Conservation (phyloP, 2,329 filamentous ascomycete species). For the Aspergillus caelatus region DNA sequence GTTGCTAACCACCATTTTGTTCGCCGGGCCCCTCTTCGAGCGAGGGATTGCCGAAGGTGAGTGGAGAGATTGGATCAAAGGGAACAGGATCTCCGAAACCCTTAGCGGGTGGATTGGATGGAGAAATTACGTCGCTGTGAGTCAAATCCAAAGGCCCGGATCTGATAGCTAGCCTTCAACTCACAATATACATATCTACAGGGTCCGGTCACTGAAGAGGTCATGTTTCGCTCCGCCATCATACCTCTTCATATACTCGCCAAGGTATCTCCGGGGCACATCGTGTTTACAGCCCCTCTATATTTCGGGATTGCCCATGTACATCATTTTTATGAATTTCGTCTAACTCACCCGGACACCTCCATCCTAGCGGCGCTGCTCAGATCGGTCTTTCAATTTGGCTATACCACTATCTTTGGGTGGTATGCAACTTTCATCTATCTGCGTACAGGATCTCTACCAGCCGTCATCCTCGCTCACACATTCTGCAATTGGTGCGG, state of each 20-base stretch:
- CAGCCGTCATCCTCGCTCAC: conserved; percentile 75
- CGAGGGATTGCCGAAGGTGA: conserved; percentile 70
- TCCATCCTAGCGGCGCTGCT: conserved; percentile 65
- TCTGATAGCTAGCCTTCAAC: conserved; percentile 15
- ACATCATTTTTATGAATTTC: conserved; percentile 95
- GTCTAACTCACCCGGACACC: conserved; percentile 74
- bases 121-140: conserved; percentile 83
- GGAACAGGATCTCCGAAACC: conserved; percentile 60
- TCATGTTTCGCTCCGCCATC: conserved; percentile 87
- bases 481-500: conserved; percentile 93
- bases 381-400: conserved; percentile 79
- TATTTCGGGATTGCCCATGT: conserved; percentile 92
- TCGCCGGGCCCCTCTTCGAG: conserved; percentile 83
- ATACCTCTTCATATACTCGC: conserved; percentile 80
- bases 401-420: conserved; percentile 90
- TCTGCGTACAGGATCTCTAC: conserved; percentile 79
- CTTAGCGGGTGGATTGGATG: conserved; percentile 77
- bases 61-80: conserved; percentile 67
- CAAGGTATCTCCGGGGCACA: conserved; percentile 56
- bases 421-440: conserved; percentile 91
- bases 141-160: conserved; percentile 36
- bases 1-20: conserved; percentile 76
- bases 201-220: conserved; percentile 89
- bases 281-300: conserved; percentile 80
- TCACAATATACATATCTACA: conserved; percentile 35